These are phyloP conservation scores for Sclerotinia nivalis DNA, from an alignment of 2,329 filamentous ascomycete species.

Conservation along the genomic window DNA sequence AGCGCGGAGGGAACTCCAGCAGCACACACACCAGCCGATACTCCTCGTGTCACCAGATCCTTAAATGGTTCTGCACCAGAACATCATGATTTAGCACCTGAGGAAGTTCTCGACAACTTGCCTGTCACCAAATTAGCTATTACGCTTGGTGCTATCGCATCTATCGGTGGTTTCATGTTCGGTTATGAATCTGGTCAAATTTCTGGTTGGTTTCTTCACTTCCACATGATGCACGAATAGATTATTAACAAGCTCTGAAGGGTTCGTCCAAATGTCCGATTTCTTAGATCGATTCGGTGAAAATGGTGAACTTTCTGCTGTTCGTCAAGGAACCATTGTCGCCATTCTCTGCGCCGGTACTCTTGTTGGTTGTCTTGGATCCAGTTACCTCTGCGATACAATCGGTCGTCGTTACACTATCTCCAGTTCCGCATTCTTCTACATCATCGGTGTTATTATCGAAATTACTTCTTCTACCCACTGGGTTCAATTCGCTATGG, in stretches of 20 bases:
- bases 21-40: slow-evolving; percentile 25
- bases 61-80: slow-evolving; percentile 3
- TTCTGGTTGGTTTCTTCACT: slow-evolving; percentile 46
- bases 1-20: slow-evolving; percentile 23
- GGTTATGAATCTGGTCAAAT: slow-evolving; percentile 47
- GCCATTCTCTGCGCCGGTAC: slow-evolving; percentile 63
- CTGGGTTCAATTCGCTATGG: slow-evolving; percentile 67
- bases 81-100: slow-evolving; percentile 15
- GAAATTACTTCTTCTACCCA: slow-evolving; percentile 57
- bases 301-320: slow-evolving; percentile 53
- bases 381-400: slow-evolving; percentile 61
- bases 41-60: slow-evolving; percentile 21
- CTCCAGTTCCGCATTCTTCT: slow-evolving; percentile 58
- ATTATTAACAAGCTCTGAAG: slow-evolving; percentile 47
- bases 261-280: slow-evolving; percentile 62
- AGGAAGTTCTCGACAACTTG: slow-evolving; percentile 21
- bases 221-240: background rate
- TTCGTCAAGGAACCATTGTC: slow-evolving; percentile 61
- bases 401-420: slow-evolving; percentile 64
- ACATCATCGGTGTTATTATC: slow-evolving; percentile 63
- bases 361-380: slow-evolving; percentile 56
- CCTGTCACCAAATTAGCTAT: slow-evolving; percentile 46
- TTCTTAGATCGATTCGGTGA: slow-evolving; percentile 57
- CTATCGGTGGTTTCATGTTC: slow-evolving; percentile 59
- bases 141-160: slow-evolving; percentile 53